phyloP scores from a whole-genome alignment of 345 rosid genomes.

The Bruguiera sexangula region DNA sequence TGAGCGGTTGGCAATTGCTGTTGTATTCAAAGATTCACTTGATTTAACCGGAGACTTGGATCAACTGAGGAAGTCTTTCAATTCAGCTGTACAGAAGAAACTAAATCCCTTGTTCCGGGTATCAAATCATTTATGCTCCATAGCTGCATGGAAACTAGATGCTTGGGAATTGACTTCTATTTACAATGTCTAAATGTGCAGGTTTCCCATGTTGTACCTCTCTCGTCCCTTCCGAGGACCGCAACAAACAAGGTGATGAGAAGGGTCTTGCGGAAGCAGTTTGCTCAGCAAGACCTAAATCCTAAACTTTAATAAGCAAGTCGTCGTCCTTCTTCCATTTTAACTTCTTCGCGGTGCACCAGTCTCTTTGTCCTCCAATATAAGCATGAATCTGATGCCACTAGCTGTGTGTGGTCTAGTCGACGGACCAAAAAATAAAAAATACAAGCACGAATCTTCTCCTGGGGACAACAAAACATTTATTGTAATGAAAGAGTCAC shows the following conservation, averaged over 20 bases:
- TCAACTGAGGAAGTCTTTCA: conserved; percentile 60
- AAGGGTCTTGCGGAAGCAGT: conserved; percentile 72
- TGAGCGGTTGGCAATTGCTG: conserved; percentile 71
- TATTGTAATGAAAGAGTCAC: no score
- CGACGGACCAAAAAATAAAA: no score
- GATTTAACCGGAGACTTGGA: conserved; percentile 35
- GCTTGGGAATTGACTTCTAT: background rate
- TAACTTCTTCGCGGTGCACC: no score
- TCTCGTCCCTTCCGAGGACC: conserved; percentile 76
- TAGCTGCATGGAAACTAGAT: background rate
- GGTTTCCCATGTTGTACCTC: conserved; percentile 58
- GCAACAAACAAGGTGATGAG: conserved; percentile 96
- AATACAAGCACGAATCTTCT: no score
- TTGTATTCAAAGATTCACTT: conserved; percentile 56
- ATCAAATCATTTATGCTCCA: background rate
- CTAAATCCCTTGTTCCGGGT: conserved; percentile 92
- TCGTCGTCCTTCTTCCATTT: no score
- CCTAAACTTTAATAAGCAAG: conserved; percentile 43
- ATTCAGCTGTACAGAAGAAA: conserved; percentile 77
- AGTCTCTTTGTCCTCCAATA: no score
- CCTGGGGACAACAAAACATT: no score
- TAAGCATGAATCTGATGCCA: no score
- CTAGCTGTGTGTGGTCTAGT: no score
- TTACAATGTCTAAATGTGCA: conserved; percentile 21
- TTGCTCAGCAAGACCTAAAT: conserved; percentile 42